Percentiles rank a stretch among this genome's conserved stretches.
These are phyloP conservation scores for Lignosus rhinocerotis DNA, from an alignment of 1,284 basidiomycete species.

Conservation along the genomic window DNA sequence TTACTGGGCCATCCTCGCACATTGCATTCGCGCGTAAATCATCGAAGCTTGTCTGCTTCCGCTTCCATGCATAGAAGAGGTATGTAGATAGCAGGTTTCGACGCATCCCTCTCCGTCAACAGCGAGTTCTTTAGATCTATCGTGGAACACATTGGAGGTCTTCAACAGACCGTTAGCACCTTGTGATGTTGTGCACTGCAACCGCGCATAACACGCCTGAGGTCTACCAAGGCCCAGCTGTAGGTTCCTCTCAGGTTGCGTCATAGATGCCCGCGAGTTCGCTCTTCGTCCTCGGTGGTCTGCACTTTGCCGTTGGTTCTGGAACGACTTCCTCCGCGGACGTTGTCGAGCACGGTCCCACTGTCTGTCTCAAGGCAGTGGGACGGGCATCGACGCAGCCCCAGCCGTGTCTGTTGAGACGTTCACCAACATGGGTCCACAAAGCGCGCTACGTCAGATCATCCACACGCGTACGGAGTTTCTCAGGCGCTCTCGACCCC, in stretches of 20 bases:
- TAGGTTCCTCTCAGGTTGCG: conserved; percentile 3
- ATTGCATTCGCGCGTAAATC: neutral
- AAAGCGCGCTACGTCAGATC: neutral
- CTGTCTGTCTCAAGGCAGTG: neutral
- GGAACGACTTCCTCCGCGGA: neutral
- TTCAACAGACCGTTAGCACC: neutral
- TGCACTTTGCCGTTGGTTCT: neutral
- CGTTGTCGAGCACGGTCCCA: neutral
- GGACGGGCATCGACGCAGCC: neutral
- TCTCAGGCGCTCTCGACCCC: conserved; percentile 1
- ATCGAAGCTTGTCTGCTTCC: neutral
- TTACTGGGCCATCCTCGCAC: neutral
- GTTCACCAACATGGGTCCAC: neutral
- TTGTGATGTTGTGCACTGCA: neutral
- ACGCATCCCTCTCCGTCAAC: neutral
- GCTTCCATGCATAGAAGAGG: neutral
- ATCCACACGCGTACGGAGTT: neutral
- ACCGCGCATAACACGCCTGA: neutral
- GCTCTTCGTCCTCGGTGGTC: neutral
- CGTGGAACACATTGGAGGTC: neutral
- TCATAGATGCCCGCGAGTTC: conserved; percentile 1
- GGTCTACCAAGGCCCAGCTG: neutral
- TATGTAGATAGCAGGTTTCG: neutral
- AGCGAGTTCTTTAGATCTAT: neutral
- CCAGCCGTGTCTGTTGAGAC: neutral